Base-by-base conservation (phyloP, 306 rosid genomes). In the Lathyrus aphaca region DNA sequence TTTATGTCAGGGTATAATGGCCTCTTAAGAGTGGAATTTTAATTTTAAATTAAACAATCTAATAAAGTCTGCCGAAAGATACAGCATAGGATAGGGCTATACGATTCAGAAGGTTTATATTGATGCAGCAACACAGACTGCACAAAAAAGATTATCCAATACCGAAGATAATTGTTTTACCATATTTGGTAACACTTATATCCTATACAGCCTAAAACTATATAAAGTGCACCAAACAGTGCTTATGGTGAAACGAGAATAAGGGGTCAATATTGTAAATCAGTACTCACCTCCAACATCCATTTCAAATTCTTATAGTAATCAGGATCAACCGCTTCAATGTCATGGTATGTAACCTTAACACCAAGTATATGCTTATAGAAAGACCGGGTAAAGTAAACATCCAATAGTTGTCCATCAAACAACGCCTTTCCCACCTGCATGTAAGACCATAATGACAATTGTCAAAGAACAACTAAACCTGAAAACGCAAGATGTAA, bases 341-440 rank as follows among this genome's bases (percentile, higher is more conserved):
- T 91, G 79, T 95, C 99, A 91, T 95, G 97, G 88, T 95, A 95
- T 55, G 99, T 95, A 82, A 95, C 99, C 85, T 95, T 95, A 42
- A 89, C 99, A 70, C 82, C 91, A 72, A 95, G 99, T 67, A 95
- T 91, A 79, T 95, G 99, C 82, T 87, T 95, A 82, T 95, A 95
- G 95, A 95, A 95, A 23, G 99, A 95, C 72, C 99, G 85, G 58
- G 99, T 95, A 77, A 95, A 95, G 86, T 95, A 91, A 73, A 95
- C 99, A 86, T 95, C 99, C 85, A 95, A 72, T 79, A 95, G 90
- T 71, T 95, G 99, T 66, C 97, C 97, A 70, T 95, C 97, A 83
- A 89, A 95, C 72, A 95, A 80, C 40, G 99, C 99, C 86, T 95
- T 95, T 12, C 96, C 99, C 78, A 95, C 99, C 99, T 95, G 81